phyloP scores from a whole-genome alignment of 768 basidiomycete genomes.

The Cystofilobasidium bisporidii region DNA sequence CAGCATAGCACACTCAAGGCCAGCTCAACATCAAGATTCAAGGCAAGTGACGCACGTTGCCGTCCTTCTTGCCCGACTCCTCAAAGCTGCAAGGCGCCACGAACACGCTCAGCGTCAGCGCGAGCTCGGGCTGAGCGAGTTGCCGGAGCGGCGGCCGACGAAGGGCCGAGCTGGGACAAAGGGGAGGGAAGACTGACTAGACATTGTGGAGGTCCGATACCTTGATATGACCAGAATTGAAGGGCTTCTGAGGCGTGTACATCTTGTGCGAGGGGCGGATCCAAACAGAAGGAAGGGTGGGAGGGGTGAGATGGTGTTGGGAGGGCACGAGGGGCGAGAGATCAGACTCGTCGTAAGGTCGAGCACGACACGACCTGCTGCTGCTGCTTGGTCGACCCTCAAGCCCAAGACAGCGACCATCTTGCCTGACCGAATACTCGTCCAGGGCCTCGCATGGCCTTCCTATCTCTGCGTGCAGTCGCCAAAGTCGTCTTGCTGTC shows the following conservation, averaged over 20 bases:
- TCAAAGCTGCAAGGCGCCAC: constrained; percentile 53
- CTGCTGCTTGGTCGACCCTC: too few relatives aligned
- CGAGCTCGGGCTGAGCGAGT: not conserved
- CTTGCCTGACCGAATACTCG: not conserved
- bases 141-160: not conserved
- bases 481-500: not conserved
- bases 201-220: constrained; percentile 66
- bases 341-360: too few relatives aligned
- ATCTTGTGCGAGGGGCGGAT: constrained; percentile 37
- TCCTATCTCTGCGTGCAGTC: not conserved
- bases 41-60: constrained; percentile 53
- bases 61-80: constrained; percentile 65
- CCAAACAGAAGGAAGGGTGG: too few relatives aligned
- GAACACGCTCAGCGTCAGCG: not conserved
- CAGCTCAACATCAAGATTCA: too few relatives aligned
- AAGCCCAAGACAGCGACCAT: not conserved
- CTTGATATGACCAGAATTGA: constrained; percentile 55
- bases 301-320: not conserved
- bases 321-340: too few relatives aligned
- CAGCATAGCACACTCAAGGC: too few relatives aligned
- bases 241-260: constrained; percentile 64
- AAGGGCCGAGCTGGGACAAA: too few relatives aligned
- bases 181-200: constrained; percentile 48
- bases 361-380: too few relatives aligned
- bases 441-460: not conserved